phyloP scores from a whole-genome alignment of 1,284 basidiomycete genomes.

The Marasmius fiardii region DNA sequence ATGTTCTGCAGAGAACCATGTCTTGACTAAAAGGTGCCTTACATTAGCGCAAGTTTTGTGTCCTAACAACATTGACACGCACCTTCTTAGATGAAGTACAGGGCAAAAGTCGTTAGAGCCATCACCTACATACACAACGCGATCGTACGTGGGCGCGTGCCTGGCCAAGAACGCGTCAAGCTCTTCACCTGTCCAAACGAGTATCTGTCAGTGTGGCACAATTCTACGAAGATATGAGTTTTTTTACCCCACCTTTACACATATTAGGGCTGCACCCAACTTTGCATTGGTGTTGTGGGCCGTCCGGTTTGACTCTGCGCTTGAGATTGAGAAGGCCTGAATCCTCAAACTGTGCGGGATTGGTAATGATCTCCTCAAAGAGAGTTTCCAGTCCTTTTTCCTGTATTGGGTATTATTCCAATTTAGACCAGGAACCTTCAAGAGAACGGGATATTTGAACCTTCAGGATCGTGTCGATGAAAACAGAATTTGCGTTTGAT shows the following conservation, averaged over 20 bases:
- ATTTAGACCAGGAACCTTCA: neutral
- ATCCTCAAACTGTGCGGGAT: conserved; percentile 82
- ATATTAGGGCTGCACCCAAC: conserved; percentile 95
- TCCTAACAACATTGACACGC: conserved; percentile 21
- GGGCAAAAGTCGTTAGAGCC: conserved; percentile 97
- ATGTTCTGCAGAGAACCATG: conserved; percentile 70
- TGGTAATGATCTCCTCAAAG: conserved; percentile 90
- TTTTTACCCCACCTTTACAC: conserved; percentile 90
- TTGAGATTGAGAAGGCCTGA: conserved; percentile 76
- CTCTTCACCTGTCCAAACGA: conserved; percentile 69
- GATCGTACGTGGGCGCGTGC: conserved; percentile 72
- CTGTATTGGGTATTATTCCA: conserved; percentile 35
- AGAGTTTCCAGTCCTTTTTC: conserved; percentile 70
- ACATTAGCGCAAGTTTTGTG: neutral
- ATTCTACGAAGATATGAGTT: neutral
- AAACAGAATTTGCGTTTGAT: conserved; percentile 92
- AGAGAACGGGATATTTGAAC: conserved; percentile 32
- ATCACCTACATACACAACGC: conserved; percentile 91
- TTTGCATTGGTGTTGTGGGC: conserved; percentile 80
- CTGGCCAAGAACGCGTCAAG: conserved; percentile 76
- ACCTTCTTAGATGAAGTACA: conserved; percentile 77
- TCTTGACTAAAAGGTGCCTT: conserved; percentile 55
- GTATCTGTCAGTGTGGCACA: neutral
- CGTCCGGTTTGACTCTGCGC: conserved; percentile 72
- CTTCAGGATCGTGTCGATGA: conserved; percentile 87